Evolutionary conservation across 805 yeast species (phyloP).

Genomic region (Starmerella davenportii): DNA sequence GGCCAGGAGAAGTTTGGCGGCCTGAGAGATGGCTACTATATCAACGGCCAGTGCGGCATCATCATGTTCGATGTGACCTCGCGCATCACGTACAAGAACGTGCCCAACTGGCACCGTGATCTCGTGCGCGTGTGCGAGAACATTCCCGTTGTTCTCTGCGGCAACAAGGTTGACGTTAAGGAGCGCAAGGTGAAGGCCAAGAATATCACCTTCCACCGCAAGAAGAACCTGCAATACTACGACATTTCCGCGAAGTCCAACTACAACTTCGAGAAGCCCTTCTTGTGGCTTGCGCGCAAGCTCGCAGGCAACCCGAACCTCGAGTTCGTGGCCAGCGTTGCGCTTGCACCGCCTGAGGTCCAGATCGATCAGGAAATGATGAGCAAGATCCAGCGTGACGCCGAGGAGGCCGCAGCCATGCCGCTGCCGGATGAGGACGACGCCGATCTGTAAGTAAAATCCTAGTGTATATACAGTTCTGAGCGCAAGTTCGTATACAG

Average conservation of each 20-base stretch:
- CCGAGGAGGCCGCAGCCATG: conserved; percentile 98
- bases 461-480: not conserved
- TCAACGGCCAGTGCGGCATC: conserved; percentile 99
- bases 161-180: conserved; percentile 99
- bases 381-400: conserved; percentile 98
- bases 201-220: conserved; percentile 99
- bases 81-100: conserved; percentile 98
- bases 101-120: conserved; percentile 99
- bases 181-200: conserved; percentile 99
- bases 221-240: conserved; percentile 98
- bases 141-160: conserved; percentile 96
- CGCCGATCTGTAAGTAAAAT: conserved; percentile 66
- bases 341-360: conserved; percentile 99
- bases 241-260: conserved; percentile 99
- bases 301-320: conserved; percentile 94
- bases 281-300: conserved; percentile 99
- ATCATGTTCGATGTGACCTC: conserved; percentile 99
- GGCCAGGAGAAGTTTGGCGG: conserved; percentile 99
- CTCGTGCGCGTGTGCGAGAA: conserved; percentile 98
- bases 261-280: conserved; percentile 98
- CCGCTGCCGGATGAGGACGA: conserved; percentile 99
- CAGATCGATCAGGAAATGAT: conserved; percentile 89
- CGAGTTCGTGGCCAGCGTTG: conserved; percentile 98
- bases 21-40: conserved; percentile 97
- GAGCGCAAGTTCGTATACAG: no score